Percentiles rank a stretch among this genome's conserved stretches.
These are phyloP conservation scores for Durio zibethinus DNA, from an alignment of 345 rosid species.

Conservation along the genomic window DNA sequence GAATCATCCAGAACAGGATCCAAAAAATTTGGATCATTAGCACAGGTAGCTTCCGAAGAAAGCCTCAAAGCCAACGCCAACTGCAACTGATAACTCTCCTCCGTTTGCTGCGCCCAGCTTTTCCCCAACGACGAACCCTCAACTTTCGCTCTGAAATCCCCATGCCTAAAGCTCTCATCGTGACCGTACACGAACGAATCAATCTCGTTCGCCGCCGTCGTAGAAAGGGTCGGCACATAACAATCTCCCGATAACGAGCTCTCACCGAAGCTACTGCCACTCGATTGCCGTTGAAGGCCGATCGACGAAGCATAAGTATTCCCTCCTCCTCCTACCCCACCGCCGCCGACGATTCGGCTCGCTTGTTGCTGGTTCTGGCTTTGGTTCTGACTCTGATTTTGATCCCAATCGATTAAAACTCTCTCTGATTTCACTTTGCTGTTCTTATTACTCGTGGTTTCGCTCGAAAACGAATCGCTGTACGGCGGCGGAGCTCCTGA, in stretches of 20 bases:
- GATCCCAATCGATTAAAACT: constrained; percentile 67
- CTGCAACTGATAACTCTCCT: constrained; percentile 99
- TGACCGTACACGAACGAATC: constrained; percentile 54
- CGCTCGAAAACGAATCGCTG: constrained; percentile 69
- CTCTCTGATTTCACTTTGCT: constrained; percentile 46
- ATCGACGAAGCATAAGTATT: constrained; percentile 47
- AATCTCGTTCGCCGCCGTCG: constrained; percentile 62
- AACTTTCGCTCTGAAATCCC: constrained; percentile 41
- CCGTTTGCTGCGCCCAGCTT: constrained; percentile 99
- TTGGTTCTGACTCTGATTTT: constrained; percentile 38
- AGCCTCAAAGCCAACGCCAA: constrained; percentile 92
- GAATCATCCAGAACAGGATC: constrained; percentile 88
- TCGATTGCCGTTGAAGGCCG: constrained; percentile 85
- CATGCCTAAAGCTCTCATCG: constrained; percentile 47
- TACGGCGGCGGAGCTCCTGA: constrained; percentile 46
- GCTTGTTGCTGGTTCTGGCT: constrained; percentile 38
- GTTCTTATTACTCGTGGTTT: constrained; percentile 28
- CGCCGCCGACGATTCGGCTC: constrained; percentile 36
- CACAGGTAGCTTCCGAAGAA: constrained; percentile 86
- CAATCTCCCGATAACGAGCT: constrained; percentile 94
- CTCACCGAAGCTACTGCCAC: constrained; percentile 97
- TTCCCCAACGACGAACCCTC: constrained; percentile 67
- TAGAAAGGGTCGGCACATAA: constrained; percentile 55
- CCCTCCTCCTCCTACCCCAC: constrained; percentile 16
- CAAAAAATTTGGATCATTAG: constrained; percentile 91